Evolutionary conservation across 164 flowering plant genomes (phyloP).

Genomic region (Saururus chinensis): DNA sequence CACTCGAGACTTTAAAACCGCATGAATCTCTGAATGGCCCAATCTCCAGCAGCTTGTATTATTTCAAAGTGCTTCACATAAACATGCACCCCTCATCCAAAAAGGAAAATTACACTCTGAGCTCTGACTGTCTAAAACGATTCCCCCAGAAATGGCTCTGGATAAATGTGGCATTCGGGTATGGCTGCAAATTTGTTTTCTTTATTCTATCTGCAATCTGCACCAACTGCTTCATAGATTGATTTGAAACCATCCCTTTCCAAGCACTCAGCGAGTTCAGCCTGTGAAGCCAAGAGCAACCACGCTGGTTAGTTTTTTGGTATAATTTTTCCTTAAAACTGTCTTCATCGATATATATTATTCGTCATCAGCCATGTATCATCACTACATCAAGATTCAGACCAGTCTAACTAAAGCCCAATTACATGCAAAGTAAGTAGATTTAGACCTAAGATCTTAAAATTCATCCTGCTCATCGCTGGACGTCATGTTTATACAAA

Average conservation of each 20-base stretch:
- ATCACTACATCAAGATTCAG: too few relatives aligned
- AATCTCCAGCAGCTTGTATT: too few relatives aligned
- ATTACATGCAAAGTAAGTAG: too few relatives aligned
- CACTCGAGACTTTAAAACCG: background rate
- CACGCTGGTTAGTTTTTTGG: background rate
- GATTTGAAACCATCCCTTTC: conserved; percentile 91
- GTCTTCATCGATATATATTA: background rate
- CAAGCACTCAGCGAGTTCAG: conserved; percentile 71
- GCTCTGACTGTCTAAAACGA: background rate
- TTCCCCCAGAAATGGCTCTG: background rate
- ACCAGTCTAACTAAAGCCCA: too few relatives aligned
- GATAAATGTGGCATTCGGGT: background rate
- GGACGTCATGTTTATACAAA: too few relatives aligned
- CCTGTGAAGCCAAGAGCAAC: conserved; percentile 22
- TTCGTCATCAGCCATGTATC: background rate
- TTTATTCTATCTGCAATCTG: conserved; percentile 52
- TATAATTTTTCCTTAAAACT: too few relatives aligned
- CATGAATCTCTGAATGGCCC: too few relatives aligned
- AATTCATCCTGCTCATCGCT: too few relatives aligned
- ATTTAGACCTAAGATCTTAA: too few relatives aligned
- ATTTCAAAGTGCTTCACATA: too few relatives aligned
- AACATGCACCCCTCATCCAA: background rate
- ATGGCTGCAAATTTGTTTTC: background rate
- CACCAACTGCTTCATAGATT: conserved; percentile 76
- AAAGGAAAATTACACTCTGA: background rate